Percentiles rank a stretch among this genome's conserved stretches.
Conservation (phyloP, 495 filamentous ascomycete species). For the Penicillium antarcticum region DNA sequence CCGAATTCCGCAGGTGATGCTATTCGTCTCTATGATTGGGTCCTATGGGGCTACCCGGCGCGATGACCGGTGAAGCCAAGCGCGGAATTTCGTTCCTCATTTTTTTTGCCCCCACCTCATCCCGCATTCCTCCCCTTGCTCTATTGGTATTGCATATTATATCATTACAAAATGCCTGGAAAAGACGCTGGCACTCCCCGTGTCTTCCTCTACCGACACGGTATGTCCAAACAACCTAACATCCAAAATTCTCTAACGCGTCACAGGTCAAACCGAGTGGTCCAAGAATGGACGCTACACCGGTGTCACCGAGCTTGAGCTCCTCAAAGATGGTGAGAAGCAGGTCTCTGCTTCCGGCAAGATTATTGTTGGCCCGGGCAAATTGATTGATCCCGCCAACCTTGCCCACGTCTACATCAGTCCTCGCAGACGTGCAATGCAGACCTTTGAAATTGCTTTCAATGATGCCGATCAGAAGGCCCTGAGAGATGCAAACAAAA, state of each 20-base stretch:
- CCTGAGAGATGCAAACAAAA: slow-evolving; percentile 26
- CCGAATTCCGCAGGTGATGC: too few species aligned
- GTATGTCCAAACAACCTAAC: slow-evolving; percentile 10
- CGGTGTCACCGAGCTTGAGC: slow-evolving; percentile 73
- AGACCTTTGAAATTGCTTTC: slow-evolving; percentile 72
- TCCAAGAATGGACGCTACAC: slow-evolving; percentile 83
- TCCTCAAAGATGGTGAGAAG: slow-evolving; percentile 71
- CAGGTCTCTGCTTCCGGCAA: slow-evolving; percentile 67
- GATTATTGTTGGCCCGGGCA: slow-evolving; percentile 69
- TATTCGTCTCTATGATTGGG: too few species aligned
- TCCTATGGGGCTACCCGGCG: too few species aligned
- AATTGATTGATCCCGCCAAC: slow-evolving; percentile 72
- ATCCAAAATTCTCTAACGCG: neutral
- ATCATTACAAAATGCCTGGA: slow-evolving; percentile 35
- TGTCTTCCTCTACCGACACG: slow-evolving; percentile 39
- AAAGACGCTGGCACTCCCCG: slow-evolving; percentile 43
- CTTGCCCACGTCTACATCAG: slow-evolving; percentile 77
- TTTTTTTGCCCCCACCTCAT: too few species aligned
- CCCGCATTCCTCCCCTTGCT: too few species aligned
- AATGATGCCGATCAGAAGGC: slow-evolving; percentile 29
- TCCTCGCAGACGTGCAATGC: slow-evolving; percentile 70
- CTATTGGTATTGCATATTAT: too few species aligned
- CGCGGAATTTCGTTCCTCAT: too few species aligned
- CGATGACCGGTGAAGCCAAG: too few species aligned
- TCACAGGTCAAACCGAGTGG: slow-evolving; percentile 77